Evolutionary conservation across 345 rosid species (phyloP).

Genomic region (Combretum micranthum): DNA sequence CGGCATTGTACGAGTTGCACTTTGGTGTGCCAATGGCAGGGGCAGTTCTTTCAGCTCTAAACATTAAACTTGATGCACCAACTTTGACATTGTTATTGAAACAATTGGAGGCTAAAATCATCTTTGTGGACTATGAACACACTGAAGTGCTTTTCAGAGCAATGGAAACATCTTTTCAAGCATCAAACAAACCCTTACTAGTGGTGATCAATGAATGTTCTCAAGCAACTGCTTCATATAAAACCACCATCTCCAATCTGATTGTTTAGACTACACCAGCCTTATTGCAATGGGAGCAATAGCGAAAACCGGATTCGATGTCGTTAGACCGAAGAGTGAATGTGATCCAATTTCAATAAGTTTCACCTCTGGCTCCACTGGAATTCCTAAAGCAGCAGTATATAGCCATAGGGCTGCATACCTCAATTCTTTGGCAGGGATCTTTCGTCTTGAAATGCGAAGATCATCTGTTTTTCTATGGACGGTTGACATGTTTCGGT

Average conservation of each 20-base stretch:
- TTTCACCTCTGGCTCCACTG: constrained; percentile 57
- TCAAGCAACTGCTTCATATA: neutral
- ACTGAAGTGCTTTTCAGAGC: constrained; percentile 15
- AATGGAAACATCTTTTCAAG: constrained; percentile 5
- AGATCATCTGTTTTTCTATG: constrained; percentile 35
- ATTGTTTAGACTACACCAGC: constrained; percentile 18
- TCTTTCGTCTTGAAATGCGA: constrained; percentile 24
- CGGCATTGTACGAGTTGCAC: constrained; percentile 49
- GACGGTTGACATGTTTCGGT: constrained; percentile 65
- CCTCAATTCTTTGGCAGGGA: constrained; percentile 37
- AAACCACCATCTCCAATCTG: neutral
- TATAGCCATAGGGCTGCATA: constrained; percentile 51
- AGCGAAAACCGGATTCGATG: constrained; percentile 14
- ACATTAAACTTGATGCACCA: constrained; percentile 26
- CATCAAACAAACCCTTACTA: constrained; percentile 15
- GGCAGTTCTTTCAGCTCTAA: constrained; percentile 37
- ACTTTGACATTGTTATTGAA: constrained; percentile 20
- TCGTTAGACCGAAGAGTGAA: constrained; percentile 24
- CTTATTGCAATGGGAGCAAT: constrained; percentile 19
- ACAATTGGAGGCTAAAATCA: constrained; percentile 24
- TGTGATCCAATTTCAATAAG: constrained; percentile 46
- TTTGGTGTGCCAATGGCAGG: constrained; percentile 64
- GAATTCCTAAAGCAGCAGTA: constrained; percentile 46
- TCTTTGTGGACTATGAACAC: constrained; percentile 37
- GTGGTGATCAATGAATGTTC: constrained; percentile 23